Evolutionary conservation across 1,284 basidiomycete genomes (phyloP).

Genomic region (Boletellus dicymbophilus): DNA sequence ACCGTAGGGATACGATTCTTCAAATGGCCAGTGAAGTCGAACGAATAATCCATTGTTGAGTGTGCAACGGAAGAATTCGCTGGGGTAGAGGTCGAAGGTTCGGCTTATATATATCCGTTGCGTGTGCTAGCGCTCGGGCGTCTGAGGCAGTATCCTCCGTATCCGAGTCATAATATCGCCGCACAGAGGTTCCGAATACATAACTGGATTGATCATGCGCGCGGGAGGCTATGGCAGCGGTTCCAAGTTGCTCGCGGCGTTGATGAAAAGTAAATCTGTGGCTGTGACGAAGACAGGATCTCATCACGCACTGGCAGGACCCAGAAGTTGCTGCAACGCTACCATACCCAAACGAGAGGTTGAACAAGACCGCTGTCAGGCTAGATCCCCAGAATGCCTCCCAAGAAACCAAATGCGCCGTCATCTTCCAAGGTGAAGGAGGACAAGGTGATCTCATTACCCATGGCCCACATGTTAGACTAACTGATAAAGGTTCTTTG

Average conservation of each 20-base stretch:
- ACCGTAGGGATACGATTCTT: slow-evolving; percentile 12
- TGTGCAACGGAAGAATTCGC: too few relatives aligned
- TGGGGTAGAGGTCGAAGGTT: not conserved
- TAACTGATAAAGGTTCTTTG: slow-evolving; percentile 34
- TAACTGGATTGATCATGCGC: too few relatives aligned
- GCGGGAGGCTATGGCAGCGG: too few relatives aligned
- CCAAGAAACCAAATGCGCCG: slow-evolving; percentile 59
- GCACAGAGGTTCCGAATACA: not conserved
- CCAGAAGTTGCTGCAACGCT: not conserved
- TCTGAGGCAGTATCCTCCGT: slow-evolving; percentile 4
- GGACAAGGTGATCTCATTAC: slow-evolving; percentile 61
- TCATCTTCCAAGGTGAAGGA: slow-evolving; percentile 68
- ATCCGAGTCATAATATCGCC: not conserved
- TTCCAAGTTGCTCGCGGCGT: too few relatives aligned
- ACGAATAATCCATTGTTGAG: not conserved
- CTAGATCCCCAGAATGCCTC: slow-evolving; percentile 54
- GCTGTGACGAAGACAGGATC: not conserved
- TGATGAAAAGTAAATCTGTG: not conserved
- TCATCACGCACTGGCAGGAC: not conserved
- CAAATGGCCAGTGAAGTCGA: slow-evolving; percentile 7
- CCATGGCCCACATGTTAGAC: slow-evolving; percentile 19
- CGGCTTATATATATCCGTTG: slow-evolving; percentile 14
- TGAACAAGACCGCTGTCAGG: not conserved
- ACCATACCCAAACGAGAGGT: not conserved
- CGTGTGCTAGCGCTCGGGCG: not conserved